These are phyloP conservation scores for Leccinum arenicola DNA, from an alignment of 768 basidiomycete species.

Conservation along the genomic window DNA sequence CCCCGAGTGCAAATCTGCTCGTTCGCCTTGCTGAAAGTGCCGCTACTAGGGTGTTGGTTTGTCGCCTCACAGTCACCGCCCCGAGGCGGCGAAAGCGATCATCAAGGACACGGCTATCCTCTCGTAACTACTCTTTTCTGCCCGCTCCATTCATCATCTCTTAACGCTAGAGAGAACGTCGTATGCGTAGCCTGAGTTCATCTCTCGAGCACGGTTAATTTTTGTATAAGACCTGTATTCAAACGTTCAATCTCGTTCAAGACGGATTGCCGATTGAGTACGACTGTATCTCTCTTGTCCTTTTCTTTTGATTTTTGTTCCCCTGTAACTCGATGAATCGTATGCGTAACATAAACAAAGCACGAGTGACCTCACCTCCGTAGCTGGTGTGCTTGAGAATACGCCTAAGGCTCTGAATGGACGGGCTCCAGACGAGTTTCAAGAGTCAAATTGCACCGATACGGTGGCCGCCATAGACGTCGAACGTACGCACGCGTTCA, in stretches of 20 bases:
- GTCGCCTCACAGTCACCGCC: conserved; percentile 12
- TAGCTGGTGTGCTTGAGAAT: conserved; percentile 64
- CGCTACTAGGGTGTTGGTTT: too few relatives aligned
- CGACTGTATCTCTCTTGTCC: conserved; percentile 55
- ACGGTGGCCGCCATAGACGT: conserved; percentile 71
- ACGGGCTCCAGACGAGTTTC: conserved; percentile 49
- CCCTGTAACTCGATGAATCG: conserved; percentile 16
- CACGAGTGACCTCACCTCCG: conserved; percentile 27
- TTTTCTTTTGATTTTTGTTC: conserved; percentile 38
- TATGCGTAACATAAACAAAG: neutral
- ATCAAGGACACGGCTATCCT: conserved; percentile 30
- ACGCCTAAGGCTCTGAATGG: conserved; percentile 81
- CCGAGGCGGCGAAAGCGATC: conserved; percentile 23
- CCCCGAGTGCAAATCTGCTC: too few relatives aligned
- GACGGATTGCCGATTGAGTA: conserved; percentile 63
- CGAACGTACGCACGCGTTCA: conserved; percentile 36
- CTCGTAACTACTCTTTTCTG: conserved; percentile 7
- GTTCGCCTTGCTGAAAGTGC: too few relatives aligned
- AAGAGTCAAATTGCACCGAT: conserved; percentile 91
- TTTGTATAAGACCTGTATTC: conserved; percentile 63
- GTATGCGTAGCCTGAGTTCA: conserved; percentile 1
- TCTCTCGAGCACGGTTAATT: conserved; percentile 30
- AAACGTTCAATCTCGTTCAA: conserved; percentile 75
- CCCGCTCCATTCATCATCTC: neutral
- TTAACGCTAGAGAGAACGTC: neutral